Base-by-base conservation (phyloP, 331 rosid genomes). In the Saraca asoca region DNA sequence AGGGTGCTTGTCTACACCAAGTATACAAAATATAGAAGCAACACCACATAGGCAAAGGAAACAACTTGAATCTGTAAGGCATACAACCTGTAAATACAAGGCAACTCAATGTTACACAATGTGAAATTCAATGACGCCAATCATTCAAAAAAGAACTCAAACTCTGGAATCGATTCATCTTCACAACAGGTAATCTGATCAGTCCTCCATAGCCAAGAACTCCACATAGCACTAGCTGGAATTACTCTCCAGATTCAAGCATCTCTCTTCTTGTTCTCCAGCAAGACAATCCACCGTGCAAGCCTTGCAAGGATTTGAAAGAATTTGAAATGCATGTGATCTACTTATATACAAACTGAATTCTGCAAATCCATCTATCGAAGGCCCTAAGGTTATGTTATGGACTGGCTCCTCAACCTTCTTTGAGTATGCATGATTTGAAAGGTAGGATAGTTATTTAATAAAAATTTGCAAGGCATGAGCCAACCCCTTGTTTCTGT, bases 341-440 rank as follows among this genome's bases (percentile, higher is more conserved):
- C 12, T 29, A 12, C 34, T 44, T 41, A 15, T 7, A 39, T 44
- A 55, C 61, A 56, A 35, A 46, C 33, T 11, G 19, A 58, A 16
- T 41, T 49, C 7, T 41, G 34, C 18, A 56, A 35, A 20, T 35
- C 53, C 20, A 48, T 46, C 59, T 15, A 18, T 7, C 43, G 29
- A 60, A 70, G 65, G 49, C 73, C 31, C 52, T 52, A 55, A 71
- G 42, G 34, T 61, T 61, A 9, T 61, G 39, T 29, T 55, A 59
- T 19, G 58, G 52, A 57, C 42, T 43, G 49, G 66, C 76, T 12
- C 46, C 76, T 63, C 41, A 53, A 16, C 52, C 55, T 66, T 58
- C 64, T 34, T 66, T 12, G 41, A 49, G 34, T 19, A 62, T 2
- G 38, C 55, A 38, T 39, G 34, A 29, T 53, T 43, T 53, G 68